Base-by-base conservation (phyloP, 139 green algal species). In the Tetradesmus obliquus region DNA sequence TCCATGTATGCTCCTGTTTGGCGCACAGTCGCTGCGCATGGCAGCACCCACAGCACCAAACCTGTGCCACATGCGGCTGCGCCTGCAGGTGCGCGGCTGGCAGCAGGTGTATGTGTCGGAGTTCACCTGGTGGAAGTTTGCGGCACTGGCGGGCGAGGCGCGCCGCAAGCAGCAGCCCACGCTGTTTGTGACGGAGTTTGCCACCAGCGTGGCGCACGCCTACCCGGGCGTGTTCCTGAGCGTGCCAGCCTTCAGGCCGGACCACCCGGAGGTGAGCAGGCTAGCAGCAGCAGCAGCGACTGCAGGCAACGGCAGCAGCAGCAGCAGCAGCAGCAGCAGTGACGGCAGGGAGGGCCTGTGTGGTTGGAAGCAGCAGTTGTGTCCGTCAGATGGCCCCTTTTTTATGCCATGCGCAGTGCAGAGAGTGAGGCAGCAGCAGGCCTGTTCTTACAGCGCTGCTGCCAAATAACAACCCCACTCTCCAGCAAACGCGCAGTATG, bases 181-280 rank as follows among this genome's bases (percentile, higher is more conserved):
- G 15, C 55, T 87, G 55, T 87, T 87, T 55, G 74, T 87, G 19
- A 87, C 62, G 19, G 82, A 87, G 82, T 87, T 87, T 87, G 82
- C 82, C 55, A 87, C 82, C 82, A 74, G 55, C 17, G 82, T 87
- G 82, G 82, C 82, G 32, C 82, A 87, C 54, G 55, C 60, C 55
- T 87, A 45, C 82, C 82, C 82, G 5, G 15, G 62, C 24, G 55
- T 87, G 20, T 87, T 87, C 82, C 60, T 87, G 82, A 55, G 55
- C 20, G 82, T 87, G 55, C 54, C 82, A 4, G 82, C 82, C 12
- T 87, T 87, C 82, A 87, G 55, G 24, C 82, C 82, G 13, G 53
- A 6, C 55, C 24, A 71, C 20, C 82, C 82, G 45, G n/a, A 74
- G 82, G 82, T 87, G 55, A 54, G 55, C 19, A 19, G 57, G 5